Percentiles rank a stretch among this genome's conserved stretches.
These are phyloP conservation scores for Malus orientalis DNA, from an alignment of 306 rosid species.

Conservation along the genomic window DNA sequence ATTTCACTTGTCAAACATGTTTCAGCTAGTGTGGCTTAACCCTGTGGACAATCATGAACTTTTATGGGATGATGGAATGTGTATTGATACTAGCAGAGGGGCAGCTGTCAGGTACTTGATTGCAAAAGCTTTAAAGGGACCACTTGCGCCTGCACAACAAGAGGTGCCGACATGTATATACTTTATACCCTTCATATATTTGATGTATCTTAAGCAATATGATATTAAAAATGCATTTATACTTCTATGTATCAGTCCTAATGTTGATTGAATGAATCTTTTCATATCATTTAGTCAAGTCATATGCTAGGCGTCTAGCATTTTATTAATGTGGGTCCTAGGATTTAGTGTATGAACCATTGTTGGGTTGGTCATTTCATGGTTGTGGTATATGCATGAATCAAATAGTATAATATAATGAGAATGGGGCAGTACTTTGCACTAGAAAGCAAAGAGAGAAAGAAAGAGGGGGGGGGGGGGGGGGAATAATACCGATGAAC, in stretches of 20 bases:
- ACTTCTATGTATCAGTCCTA: neutral
- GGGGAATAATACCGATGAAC: neutral
- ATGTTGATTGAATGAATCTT: neutral
- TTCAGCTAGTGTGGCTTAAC: constrained; percentile 98
- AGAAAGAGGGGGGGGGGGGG: no score
- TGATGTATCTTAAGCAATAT: neutral
- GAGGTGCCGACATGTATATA: constrained; percentile 45
- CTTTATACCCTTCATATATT: neutral
- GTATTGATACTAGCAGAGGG: constrained; percentile 91
- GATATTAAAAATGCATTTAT: neutral
- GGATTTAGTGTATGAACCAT: neutral
- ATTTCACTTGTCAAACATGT: constrained; percentile 27
- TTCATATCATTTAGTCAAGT: neutral
- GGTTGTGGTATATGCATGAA: neutral
- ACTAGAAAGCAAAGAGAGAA: no score
- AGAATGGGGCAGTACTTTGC: no score
- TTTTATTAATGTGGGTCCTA: neutral
- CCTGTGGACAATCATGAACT: constrained; percentile 80
- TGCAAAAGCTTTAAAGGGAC: constrained; percentile 87
- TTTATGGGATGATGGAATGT: constrained; percentile 92
- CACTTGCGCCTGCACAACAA: constrained; percentile 82
- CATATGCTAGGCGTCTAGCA: neutral
- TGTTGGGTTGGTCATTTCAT: neutral
- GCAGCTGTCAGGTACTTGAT: constrained; percentile 89
- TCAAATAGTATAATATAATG: neutral